Evolutionary conservation across 2,329 filamentous ascomycete species (phyloP).

Genomic region (Stemphylium lycopersici): DNA sequence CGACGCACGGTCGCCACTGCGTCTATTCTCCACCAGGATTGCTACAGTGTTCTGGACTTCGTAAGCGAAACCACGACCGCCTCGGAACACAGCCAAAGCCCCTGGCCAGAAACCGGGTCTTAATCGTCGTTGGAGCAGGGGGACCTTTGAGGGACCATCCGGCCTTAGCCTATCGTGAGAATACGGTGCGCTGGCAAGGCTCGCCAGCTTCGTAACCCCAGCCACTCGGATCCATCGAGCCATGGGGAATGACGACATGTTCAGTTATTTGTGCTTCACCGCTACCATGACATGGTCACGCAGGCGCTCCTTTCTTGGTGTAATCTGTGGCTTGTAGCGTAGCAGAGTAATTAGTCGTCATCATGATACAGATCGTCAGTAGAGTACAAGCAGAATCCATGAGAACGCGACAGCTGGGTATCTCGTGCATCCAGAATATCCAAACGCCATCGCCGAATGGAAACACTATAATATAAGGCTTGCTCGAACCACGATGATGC

Average conservation of each 20-base stretch:
- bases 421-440: slow-evolving; percentile 4
- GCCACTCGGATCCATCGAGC: slow-evolving; percentile 7
- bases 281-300: slow-evolving; percentile 17
- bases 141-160: slow-evolving; percentile 4
- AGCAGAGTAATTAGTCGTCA: neutral
- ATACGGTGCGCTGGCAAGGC: slow-evolving; percentile 22
- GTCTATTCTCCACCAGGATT: neutral
- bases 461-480: neutral
- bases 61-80: neutral
- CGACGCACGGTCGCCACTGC: neutral
- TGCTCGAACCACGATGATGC: neutral
- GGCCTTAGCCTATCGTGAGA: slow-evolving; percentile 18
- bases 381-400: neutral
- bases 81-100: neutral
- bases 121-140: slow-evolving; percentile 10
- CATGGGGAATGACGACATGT: slow-evolving; percentile 26
- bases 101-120: slow-evolving; percentile 2
- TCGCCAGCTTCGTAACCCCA: slow-evolving; percentile 11
- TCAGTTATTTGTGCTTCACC: slow-evolving; percentile 18
- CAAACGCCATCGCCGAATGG: slow-evolving; percentile 2
- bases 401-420: slow-evolving; percentile 2
- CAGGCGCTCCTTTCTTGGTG: slow-evolving; percentile 3
- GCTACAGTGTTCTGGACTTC: neutral
- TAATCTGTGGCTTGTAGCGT: neutral
- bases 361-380: neutral